Percentiles rank a stretch among this genome's conserved stretches.
Conservation (phyloP, 1,284 basidiomycete species). For the Mycosarcoma mackinlayi region DNA sequence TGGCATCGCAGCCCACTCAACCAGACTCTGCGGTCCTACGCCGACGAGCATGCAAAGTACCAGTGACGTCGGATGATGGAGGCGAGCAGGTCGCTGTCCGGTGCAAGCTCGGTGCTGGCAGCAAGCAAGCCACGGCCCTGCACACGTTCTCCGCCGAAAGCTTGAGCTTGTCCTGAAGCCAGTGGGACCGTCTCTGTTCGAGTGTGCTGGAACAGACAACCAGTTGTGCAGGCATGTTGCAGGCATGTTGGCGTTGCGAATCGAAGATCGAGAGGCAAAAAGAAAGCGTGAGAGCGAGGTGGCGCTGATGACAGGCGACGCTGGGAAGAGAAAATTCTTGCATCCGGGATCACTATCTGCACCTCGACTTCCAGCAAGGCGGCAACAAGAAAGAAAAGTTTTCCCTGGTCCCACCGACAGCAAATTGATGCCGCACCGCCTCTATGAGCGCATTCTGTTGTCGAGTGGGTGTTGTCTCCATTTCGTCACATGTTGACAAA, state of each 20-base stretch:
- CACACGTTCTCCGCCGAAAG: slow-evolving; percentile 14
- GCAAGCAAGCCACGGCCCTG: slow-evolving; percentile 15
- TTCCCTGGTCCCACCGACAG: background rate
- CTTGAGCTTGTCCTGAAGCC: slow-evolving; percentile 10
- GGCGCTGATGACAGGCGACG: background rate
- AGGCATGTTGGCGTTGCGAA: background rate
- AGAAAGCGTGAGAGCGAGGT: slow-evolving; percentile 9
- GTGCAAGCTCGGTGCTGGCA: slow-evolving; percentile 27
- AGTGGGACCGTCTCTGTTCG: background rate
- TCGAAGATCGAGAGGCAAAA: slow-evolving; percentile 19
- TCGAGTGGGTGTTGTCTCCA: background rate
- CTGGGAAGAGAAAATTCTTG: slow-evolving; percentile 10
- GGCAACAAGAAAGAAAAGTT: background rate
- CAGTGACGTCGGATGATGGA: background rate
- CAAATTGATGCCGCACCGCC: no score
- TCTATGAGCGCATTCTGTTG: no score
- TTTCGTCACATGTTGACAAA: slow-evolving; percentile 1
- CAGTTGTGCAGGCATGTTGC: background rate
- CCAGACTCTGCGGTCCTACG: slow-evolving; percentile 8
- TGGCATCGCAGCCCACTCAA: slow-evolving; percentile 22
- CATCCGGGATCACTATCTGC: background rate
- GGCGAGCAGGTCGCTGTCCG: slow-evolving; percentile 15
- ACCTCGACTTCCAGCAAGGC: slow-evolving; percentile 1
- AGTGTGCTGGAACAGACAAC: no score
- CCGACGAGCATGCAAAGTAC: background rate